Percentiles rank a stretch among this genome's conserved stretches.
Conservation (phyloP, 306 rosid species). For the Cucumis melo region DNA sequence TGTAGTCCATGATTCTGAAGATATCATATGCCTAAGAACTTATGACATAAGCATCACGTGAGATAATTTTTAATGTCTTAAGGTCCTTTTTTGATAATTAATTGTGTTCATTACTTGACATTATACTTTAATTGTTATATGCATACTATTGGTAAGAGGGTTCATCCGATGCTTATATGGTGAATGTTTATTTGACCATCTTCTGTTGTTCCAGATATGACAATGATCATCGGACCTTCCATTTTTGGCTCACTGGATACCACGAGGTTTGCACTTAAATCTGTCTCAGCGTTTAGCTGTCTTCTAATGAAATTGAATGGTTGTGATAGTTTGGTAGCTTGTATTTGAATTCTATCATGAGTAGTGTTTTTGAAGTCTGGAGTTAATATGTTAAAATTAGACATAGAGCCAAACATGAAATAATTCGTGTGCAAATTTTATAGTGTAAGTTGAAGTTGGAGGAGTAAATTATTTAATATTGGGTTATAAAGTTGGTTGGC, state of each 20-base stretch:
- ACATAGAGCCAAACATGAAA: too few relatives aligned
- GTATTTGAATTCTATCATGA: neutral
- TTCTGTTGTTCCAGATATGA: neutral
- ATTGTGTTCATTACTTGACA: neutral
- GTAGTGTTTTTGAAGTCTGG: too few relatives aligned
- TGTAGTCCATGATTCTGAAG: neutral
- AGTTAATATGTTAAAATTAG: too few relatives aligned
- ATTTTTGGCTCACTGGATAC: neutral
- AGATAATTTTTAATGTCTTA: neutral
- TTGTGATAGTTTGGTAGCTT: neutral
- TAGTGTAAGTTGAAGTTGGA: too few relatives aligned
- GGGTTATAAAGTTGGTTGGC: too few relatives aligned
- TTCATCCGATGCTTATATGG: neutral
- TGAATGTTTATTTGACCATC: neutral
- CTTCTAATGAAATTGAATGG: neutral
- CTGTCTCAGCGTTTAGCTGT: neutral
- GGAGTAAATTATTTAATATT: too few relatives aligned
- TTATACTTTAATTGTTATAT: neutral
- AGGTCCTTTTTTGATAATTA: neutral
- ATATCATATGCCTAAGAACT: neutral
- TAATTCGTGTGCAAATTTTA: too few relatives aligned
- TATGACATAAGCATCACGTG: neutral
- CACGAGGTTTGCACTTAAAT: neutral
- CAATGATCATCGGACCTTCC: neutral
- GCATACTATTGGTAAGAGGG: neutral